phyloP scores from a whole-genome alignment of 164 flowering plant species.

The Kalanchoe fedtschenkoi region DNA sequence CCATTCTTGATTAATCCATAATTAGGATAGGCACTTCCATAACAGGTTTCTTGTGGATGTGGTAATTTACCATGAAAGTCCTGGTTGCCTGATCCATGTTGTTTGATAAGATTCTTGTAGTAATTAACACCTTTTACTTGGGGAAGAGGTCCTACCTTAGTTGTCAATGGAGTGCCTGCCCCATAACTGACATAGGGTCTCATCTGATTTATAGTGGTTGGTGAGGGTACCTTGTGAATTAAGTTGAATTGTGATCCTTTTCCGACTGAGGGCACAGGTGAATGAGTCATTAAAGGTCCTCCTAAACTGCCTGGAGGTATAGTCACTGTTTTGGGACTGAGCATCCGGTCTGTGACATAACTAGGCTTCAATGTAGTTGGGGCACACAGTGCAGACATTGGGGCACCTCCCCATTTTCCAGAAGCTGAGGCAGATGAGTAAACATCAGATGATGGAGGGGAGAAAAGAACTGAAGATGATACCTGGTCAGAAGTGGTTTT shows the following conservation, averaged over 20 bases:
- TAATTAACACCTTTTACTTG: conserved; percentile 49
- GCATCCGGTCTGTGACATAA: not conserved
- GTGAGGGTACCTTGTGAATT: no score
- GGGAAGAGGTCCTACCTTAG: conserved; percentile 7
- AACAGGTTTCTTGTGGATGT: conserved; percentile 16
- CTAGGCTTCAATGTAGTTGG: conserved; percentile 4
- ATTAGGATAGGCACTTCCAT: conserved; percentile 14
- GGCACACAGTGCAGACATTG: conserved; percentile 13
- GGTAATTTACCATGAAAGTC: conserved; percentile 12
- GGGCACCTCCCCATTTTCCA: conserved; percentile 24
- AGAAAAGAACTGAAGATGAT: conserved; percentile 10
- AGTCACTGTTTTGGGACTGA: not conserved
- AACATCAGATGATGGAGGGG: conserved; percentile 17
- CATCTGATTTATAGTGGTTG: not conserved
- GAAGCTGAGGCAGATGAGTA: conserved; percentile 22
- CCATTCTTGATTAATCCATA: conserved; percentile 19
- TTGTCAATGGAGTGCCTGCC: not conserved
- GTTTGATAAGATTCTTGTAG: conserved; percentile 82
- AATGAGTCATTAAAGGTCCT: no score
- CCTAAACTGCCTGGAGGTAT: not conserved
- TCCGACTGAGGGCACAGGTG: no score
- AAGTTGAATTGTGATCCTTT: no score
- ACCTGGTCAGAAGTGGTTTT: conserved; percentile 13
- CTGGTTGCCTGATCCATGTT: conserved; percentile 67
- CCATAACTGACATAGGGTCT: not conserved